A percentile compares a stretch with the other conserved stretches of the same genome.
Conservation (phyloP, 306 rosid genomes). For the Canavalia gladiata region DNA sequence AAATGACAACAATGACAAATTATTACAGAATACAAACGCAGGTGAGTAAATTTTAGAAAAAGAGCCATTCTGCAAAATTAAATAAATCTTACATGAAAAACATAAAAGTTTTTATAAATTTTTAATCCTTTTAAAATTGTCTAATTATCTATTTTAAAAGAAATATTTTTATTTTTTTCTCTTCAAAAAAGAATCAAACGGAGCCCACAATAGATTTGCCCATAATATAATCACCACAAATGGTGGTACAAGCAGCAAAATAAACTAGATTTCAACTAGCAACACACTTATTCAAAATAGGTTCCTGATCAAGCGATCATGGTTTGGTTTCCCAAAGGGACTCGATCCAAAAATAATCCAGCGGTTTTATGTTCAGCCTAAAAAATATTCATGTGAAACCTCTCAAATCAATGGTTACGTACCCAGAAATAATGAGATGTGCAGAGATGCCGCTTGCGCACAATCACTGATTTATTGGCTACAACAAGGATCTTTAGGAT, state of each 20-base stretch:
- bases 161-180: background rate
- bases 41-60: too few relatives aligned
- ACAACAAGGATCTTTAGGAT: slow-evolving; percentile 38
- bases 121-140: background rate
- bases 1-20: too few relatives aligned
- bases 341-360: slow-evolving; percentile 33
- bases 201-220: too few relatives aligned
- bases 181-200: background rate
- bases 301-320: background rate
- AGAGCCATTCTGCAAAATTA: too few relatives aligned
- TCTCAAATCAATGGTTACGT: slow-evolving; percentile 43
- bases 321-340: background rate
- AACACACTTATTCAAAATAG: slow-evolving; percentile 27
- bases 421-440: slow-evolving; percentile 51
- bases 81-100: background rate
- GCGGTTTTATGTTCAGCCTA: slow-evolving; percentile 11
- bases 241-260: background rate
- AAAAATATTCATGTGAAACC: slow-evolving; percentile 25
- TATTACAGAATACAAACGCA: too few relatives aligned
- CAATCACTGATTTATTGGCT: slow-evolving; percentile 54
- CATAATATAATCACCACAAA: background rate
- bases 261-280: background rate
- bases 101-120: background rate
- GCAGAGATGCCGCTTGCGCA: slow-evolving; percentile 50
- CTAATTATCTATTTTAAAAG: background rate